phyloP scores from a whole-genome alignment of 2,329 filamentous ascomycete genomes.

The Mollisiaceae sp. region DNA sequence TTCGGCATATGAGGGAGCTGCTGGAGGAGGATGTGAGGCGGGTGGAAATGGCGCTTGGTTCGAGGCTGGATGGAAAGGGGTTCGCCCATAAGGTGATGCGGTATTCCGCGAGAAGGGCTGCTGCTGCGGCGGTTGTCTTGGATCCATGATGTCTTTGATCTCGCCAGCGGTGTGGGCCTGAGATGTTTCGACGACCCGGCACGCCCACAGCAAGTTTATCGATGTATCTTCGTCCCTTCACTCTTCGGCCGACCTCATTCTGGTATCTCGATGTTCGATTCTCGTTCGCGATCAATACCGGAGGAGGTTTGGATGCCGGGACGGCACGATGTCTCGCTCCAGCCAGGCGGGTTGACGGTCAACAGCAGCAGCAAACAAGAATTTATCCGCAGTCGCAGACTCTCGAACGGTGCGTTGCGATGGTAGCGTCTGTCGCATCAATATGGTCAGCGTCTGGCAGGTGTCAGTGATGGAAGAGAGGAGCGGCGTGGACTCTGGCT shows the following conservation, averaged over 20 bases:
- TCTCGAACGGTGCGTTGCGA: neutral
- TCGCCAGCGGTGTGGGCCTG: constrained; percentile 18
- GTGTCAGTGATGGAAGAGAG: neutral
- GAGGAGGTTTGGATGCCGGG: constrained; percentile 10
- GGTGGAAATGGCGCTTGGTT: constrained; percentile 38
- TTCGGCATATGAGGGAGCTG: constrained; percentile 35
- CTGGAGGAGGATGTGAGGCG: constrained; percentile 39
- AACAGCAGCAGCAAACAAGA: constrained; percentile 8
- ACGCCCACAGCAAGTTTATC: constrained; percentile 1
- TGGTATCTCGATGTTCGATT: neutral
- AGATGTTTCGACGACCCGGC: neutral
- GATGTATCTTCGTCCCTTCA: constrained; percentile 1
- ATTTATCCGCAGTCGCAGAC: neutral
- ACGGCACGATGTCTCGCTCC: constrained; percentile 7
- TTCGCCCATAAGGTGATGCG: constrained; percentile 41
- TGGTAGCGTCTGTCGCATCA: neutral
- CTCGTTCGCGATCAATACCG: constrained; percentile 3
- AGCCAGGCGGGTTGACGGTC: constrained; percentile 6
- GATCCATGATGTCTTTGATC: constrained; percentile 42
- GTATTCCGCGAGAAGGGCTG: constrained; percentile 42
- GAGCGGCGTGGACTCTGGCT: neutral
- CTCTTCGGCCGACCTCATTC: constrained; percentile 1
- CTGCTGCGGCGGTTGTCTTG: constrained; percentile 41
- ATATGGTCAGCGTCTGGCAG: neutral
- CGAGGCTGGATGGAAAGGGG: constrained; percentile 38